Conservation (phyloP, 1,284 basidiomycete genomes). For the Leccinum pallidistipes region DNA sequence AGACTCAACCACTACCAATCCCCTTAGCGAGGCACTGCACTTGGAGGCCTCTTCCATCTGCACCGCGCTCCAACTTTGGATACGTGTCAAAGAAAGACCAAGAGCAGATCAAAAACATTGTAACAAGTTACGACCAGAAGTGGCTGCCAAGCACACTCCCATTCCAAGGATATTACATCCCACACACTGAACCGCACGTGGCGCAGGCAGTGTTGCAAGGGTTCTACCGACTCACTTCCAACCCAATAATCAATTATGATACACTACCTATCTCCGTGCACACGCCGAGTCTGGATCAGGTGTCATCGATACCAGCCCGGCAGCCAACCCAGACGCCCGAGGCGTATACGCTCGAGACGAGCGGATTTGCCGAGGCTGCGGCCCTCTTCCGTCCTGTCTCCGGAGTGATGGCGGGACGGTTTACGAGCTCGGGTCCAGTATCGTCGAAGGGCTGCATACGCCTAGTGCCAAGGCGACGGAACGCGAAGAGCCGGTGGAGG, state of each 20-base stretch:
- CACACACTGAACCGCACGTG: slow-evolving; percentile 69
- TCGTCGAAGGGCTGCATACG: slow-evolving; percentile 74
- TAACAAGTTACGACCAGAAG: slow-evolving; percentile 17
- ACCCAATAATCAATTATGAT: slow-evolving; percentile 85
- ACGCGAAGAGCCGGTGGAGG: slow-evolving; percentile 35
- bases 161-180: slow-evolving; percentile 46
- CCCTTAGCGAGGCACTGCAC: slow-evolving; percentile 69
- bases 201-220: slow-evolving; percentile 87
- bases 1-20: slow-evolving; percentile 1
- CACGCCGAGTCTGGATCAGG: slow-evolving; percentile 53
- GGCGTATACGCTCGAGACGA: slow-evolving; percentile 63
- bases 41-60: slow-evolving; percentile 81
- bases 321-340: slow-evolving; percentile 60
- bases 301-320: slow-evolving; percentile 42
- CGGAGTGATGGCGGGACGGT: slow-evolving; percentile 90
- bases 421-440: slow-evolving; percentile 73
- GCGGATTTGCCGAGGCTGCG: too few relatives aligned
- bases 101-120: slow-evolving; percentile 67
- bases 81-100: slow-evolving; percentile 89
- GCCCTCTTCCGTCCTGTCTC: slow-evolving; percentile 42
- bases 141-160: slow-evolving; percentile 14
- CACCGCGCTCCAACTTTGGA: slow-evolving; percentile 84
- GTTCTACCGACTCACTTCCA: slow-evolving; percentile 85
- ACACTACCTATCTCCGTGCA: slow-evolving; percentile 78
- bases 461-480: slow-evolving; percentile 45